These are phyloP conservation scores for Pseudogymnoascus sp. DNA, from an alignment of 2,329 filamentous ascomycete genomes.

Conservation along the genomic window DNA sequence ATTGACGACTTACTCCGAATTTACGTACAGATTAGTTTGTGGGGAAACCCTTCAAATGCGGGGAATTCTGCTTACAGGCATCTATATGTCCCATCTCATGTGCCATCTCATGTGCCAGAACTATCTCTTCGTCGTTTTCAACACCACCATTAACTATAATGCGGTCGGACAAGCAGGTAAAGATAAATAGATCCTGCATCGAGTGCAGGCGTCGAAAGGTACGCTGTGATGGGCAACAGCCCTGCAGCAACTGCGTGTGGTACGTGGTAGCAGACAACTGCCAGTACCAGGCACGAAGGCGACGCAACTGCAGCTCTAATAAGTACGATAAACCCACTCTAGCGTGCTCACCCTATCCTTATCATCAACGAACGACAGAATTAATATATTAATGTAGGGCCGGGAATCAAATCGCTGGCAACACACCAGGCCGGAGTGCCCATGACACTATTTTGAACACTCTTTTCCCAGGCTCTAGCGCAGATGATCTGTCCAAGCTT, in stretches of 20 bases:
- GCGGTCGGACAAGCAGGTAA: conserved; percentile 9
- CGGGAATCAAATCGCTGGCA: neutral
- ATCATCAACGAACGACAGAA: neutral
- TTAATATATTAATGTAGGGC: conserved; percentile 7
- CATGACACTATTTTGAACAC: conserved; percentile 2
- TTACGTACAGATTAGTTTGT: neutral
- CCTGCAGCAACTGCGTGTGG: conserved; percentile 9
- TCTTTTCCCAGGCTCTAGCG: conserved; percentile 5
- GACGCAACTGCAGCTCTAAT: conserved; percentile 6
- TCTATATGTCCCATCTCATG: neutral
- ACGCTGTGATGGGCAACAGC: conserved; percentile 9
- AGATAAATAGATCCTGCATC: conserved; percentile 10
- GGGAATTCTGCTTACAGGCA: neutral
- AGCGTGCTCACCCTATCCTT: conserved; percentile 1
- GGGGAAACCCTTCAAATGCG: conserved; percentile 5
- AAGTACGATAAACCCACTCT: conserved; percentile 5
- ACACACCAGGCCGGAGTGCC: neutral
- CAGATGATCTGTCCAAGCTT: neutral
- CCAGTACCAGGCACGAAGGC: conserved; percentile 6
- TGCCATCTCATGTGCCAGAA: neutral
- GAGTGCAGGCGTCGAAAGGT: conserved; percentile 11
- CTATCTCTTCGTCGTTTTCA: neutral
- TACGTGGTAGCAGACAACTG: conserved; percentile 9
- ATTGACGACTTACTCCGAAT: neutral
- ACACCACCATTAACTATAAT: neutral